Evolutionary conservation across 805 yeast genomes (phyloP), one percentile per base, ranked within the genome.

Genomic region (Saturnispora halmiae): DNA sequence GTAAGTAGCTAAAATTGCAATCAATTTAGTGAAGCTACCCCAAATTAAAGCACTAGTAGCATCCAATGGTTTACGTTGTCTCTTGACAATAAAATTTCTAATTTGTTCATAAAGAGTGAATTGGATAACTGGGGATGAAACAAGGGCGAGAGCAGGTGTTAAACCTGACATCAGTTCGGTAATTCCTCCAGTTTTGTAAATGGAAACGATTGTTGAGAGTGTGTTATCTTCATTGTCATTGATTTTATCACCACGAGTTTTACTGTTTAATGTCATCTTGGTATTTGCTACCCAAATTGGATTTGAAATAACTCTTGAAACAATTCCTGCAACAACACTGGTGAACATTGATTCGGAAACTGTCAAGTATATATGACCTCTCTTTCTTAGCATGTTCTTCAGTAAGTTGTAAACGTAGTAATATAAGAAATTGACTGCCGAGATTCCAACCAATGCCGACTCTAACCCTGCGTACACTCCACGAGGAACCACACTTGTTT

Each of bases 241-340:
- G 18, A 42, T 38, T 13, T 44, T 28, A 25, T 54, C 45, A 42
- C 46, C 61, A 60, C 30, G 29, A 19, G 25, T 26, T 20, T 24
- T 34, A 3, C 40, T 29, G 42, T 61, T 56, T 14, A 88, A 86
- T 51, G 94, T 83, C 73, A 81, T 77, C 55, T 95, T 72, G 3
- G 96, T 87, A 58, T 87, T 87, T 34, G 94, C 92, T 33, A 87
- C 94, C 96, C 96, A 87, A 50, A 85, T 77, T 19, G 96, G 96
- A 59, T 87, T 87, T 10, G 95, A 79, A 9, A 79, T 70, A 16
- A 82, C 65, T 37, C 87, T 82, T 3, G 96, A 86, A 29, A 86
- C 73, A 8, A 87, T 73, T 0, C 96, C 96, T 2, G 96, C 94
- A 53, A 84, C 68, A 1, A 92, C 80, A 21, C 96, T 94, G 2